Evolutionary conservation across 2,329 filamentous ascomycete genomes (phyloP).

Genomic region (Fonsecaea multimorphosa): DNA sequence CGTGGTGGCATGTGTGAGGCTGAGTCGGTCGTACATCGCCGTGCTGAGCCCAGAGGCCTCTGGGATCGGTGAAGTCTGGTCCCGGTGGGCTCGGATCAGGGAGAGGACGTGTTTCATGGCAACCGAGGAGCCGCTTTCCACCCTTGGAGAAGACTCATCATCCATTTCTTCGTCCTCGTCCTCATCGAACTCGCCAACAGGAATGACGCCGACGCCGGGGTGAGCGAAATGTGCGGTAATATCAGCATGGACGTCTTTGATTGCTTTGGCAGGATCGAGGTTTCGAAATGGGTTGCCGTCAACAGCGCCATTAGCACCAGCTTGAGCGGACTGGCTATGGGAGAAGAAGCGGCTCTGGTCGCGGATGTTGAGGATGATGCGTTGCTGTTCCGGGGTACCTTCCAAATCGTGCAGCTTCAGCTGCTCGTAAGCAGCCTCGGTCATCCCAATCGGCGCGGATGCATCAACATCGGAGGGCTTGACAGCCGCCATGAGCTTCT

Average conservation of each 20-base stretch:
- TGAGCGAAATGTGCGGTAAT: slow-evolving; percentile 31
- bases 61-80: slow-evolving; percentile 49
- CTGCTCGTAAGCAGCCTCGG: slow-evolving; percentile 75
- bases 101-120: slow-evolving; percentile 63
- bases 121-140: slow-evolving; percentile 72
- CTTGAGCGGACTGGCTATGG: slow-evolving; percentile 47
- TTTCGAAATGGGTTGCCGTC: slow-evolving; percentile 32
- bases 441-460: slow-evolving; percentile 68
- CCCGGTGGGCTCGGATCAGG: slow-evolving; percentile 64
- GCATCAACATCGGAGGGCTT: slow-evolving; percentile 76
- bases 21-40: slow-evolving; percentile 66
- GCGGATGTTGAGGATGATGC: slow-evolving; percentile 83
- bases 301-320: slow-evolving; percentile 50
- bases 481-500: slow-evolving; percentile 90
- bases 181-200: slow-evolving; percentile 33
- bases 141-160: slow-evolving; percentile 55
- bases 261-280: slow-evolving; percentile 36
- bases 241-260: slow-evolving; percentile 33
- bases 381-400: slow-evolving; percentile 73
- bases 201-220: slow-evolving; percentile 36
- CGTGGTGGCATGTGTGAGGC: slow-evolving; percentile 85
- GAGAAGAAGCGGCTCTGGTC: slow-evolving; percentile 86
- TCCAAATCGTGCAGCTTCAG: slow-evolving; percentile 80
- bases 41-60: slow-evolving; percentile 56
- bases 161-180: slow-evolving; percentile 44